Base-by-base conservation (phyloP, 345 rosid genomes). In the Eucalyptus paniculata region DNA sequence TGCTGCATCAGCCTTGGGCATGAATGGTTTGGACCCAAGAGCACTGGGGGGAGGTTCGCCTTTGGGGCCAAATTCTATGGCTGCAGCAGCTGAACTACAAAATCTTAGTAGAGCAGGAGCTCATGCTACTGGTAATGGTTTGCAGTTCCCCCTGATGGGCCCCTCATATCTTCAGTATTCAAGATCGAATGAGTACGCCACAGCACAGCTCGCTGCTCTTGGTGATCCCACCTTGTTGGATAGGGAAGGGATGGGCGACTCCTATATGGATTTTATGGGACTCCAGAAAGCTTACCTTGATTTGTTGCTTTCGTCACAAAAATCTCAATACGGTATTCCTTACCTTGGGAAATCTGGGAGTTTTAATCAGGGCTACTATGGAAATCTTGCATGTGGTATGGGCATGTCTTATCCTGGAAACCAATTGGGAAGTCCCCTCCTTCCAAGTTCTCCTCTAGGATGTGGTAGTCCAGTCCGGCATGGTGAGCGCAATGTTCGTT, bases 211-310 rank as follows among this genome's bases (percentile, higher is more conserved):
- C 67, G 94, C 92, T 21, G 90, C 92, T 88, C 92, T 93, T 24
- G 91, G 67, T 89, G 94, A 95, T 18, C 92, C 94, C n/a, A 44
- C 67, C 16, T 60, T 89, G 50, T 58, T 94, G 90, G 94, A 93
- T 32, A 91, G 92, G 89, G 94, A 92, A 47, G 92, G 91, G 85
- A 77, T 89, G 60, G 90, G 93, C 47, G 93, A 94, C 93, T 91
- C 96, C 40, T 96, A 94, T 50, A 85, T 92, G 92, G 95, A 96
- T 94, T 80, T 92, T 18, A 91, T 91, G 88, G 94, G 91, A 58
- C 90, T 94, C 77, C 96, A 95, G 88, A 95, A 94, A 87, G 96
- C 93, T 88, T 94, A 96, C 90, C 40, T 94, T 16, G 95, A 92
- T 60, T 19, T 92, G 40, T 87, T 95, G 89, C 92, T 93, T 83